A percentile compares a stretch with the other conserved stretches of the same genome.
Evolutionary conservation across 176 grass and related monocot genomes (phyloP).

Genomic region (Stipa capillata): DNA sequence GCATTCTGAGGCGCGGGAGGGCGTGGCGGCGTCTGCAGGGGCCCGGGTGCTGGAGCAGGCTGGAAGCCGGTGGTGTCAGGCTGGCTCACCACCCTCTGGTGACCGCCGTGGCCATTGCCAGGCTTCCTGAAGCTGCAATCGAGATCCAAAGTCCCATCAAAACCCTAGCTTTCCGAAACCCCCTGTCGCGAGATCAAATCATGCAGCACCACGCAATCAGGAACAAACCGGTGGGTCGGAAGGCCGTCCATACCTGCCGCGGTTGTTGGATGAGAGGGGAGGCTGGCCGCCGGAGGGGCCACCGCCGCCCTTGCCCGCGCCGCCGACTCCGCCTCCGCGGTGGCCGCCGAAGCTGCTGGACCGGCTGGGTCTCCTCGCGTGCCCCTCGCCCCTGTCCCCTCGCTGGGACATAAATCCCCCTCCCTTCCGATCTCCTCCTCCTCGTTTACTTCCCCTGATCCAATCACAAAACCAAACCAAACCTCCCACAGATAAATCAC

Average conservation of each 20-base stretch:
- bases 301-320: slow-evolving; percentile 32
- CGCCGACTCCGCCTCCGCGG: slow-evolving; percentile 57
- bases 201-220: neutral
- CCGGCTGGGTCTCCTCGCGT: slow-evolving; percentile 74
- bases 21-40: slow-evolving; percentile 26
- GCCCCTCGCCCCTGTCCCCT: slow-evolving; percentile 65
- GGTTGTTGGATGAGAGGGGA: slow-evolving; percentile 38
- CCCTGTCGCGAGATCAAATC: slow-evolving; percentile 14
- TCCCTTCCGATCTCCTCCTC: slow-evolving; percentile 40
- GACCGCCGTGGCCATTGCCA: slow-evolving; percentile 50
- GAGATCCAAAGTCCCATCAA: slow-evolving; percentile 31
- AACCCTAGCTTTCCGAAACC: slow-evolving; percentile 21
- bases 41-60: slow-evolving; percentile 31
- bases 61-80: slow-evolving; percentile 44
- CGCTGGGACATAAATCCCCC: slow-evolving; percentile 82
- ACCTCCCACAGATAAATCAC: neutral
- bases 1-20: slow-evolving; percentile 46
- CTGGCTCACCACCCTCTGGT: slow-evolving; percentile 57
- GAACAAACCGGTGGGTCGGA: no score
- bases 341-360: slow-evolving; percentile 61
- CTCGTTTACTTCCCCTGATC: slow-evolving; percentile 26
- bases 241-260: no score
- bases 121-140: slow-evolving; percentile 70
- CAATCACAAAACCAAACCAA: neutral
- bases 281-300: slow-evolving; percentile 31